Percentiles rank a stretch among this genome's conserved stretches.
Conservation (phyloP, 108 stramenopile genomes). For the Hondaea fermentalgiana region DNA sequence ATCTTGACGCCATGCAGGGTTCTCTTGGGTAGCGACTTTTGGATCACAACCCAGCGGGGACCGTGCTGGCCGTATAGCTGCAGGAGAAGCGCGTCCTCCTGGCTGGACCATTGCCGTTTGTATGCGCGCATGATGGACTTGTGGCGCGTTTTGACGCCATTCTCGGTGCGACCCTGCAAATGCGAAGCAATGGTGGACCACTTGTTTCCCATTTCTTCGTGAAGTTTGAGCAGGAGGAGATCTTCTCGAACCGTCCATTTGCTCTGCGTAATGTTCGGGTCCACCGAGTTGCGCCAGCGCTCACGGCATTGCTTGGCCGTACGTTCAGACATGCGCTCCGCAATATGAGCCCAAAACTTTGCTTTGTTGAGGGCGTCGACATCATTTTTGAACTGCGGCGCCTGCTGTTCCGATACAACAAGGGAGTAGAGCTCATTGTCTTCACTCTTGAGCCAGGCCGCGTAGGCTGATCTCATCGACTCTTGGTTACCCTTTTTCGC, state of each 20-base stretch:
- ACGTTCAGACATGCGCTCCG: constrained; percentile 72
- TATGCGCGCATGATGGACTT: constrained; percentile 1
- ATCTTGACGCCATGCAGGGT: neutral
- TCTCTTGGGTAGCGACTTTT: neutral
- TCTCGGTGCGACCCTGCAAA: neutral
- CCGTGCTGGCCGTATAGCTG: constrained; percentile 1
- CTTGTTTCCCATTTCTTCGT: constrained; percentile 4
- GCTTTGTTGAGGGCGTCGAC: neutral
- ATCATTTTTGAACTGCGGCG: neutral
- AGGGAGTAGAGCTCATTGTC: neutral
- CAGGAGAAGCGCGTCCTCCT: constrained; percentile 6
- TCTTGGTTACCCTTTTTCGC: neutral
- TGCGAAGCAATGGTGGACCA: neutral
- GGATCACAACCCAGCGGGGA: neutral
- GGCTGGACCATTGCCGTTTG: neutral
- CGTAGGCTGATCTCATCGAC: neutral
- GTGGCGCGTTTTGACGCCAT: neutral
- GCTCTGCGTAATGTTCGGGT: neutral
- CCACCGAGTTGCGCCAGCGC: constrained; percentile 39
- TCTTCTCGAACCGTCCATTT: neutral
- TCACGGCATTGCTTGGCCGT: constrained; percentile 98
- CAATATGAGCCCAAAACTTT: constrained; percentile 72
- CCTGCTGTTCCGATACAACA: neutral
- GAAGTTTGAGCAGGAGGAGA: neutral
- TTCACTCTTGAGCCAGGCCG: neutral